phyloP scores from a whole-genome alignment of 306 rosid species.

The Astragalus membranaceus region DNA sequence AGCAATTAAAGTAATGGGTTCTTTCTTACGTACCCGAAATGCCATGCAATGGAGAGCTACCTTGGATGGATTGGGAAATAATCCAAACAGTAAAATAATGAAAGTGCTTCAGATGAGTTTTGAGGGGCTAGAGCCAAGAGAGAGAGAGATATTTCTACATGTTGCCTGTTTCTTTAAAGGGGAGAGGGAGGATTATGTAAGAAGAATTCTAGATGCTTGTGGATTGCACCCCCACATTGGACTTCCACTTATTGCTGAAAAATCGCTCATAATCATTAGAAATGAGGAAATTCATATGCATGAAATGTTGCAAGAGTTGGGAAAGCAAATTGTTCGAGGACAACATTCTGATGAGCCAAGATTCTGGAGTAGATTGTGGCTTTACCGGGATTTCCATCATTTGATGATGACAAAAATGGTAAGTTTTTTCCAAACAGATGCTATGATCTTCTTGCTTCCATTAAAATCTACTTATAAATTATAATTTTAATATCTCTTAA shows the following conservation, averaged over 20 bases:
- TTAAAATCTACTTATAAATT: too few relatives aligned
- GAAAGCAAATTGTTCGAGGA: not conserved
- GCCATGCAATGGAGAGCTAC: not conserved
- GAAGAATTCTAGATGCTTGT: not conserved
- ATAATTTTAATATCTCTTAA: too few relatives aligned
- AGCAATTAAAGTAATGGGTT: not conserved
- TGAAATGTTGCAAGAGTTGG: slow-evolving; percentile 5
- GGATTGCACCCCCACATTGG: not conserved
- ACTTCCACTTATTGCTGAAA: not conserved
- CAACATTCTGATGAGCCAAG: not conserved
- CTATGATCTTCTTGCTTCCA: not conserved
- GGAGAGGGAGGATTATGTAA: not conserved
- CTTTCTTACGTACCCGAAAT: not conserved
- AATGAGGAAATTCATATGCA: slow-evolving; percentile 13
- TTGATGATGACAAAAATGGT: not conserved
- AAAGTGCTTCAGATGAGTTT: not conserved
- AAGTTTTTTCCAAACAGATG: not conserved
- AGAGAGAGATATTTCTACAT: not conserved
- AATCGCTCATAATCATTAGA: not conserved
- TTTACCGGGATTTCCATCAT: not conserved
- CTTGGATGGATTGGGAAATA: not conserved
- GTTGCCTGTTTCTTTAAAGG: slow-evolving; percentile 5
- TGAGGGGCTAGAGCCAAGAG: not conserved
- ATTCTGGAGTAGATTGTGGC: not conserved
- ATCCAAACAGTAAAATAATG: not conserved